Percentiles rank a stretch among this genome's conserved stretches.
phyloP scores from a whole-genome alignment of 2,329 filamentous ascomycete species.

The Eutypella sp. region DNA sequence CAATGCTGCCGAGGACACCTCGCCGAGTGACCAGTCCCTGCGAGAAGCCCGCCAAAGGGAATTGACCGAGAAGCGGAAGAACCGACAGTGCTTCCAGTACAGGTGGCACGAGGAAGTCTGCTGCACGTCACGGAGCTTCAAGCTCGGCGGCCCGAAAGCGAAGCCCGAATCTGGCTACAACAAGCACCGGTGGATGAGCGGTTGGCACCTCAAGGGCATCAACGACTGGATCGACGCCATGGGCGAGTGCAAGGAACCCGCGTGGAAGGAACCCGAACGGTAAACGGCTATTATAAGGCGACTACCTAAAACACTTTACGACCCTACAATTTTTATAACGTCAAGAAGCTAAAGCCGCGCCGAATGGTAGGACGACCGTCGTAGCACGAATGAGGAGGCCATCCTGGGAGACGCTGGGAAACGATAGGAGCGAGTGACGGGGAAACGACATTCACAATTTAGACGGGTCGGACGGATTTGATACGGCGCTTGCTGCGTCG shows the following conservation, averaged over 20 bases:
- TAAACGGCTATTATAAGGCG: neutral
- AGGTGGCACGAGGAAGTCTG: constrained; percentile 39
- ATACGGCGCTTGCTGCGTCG: no score
- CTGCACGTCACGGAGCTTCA: constrained; percentile 39
- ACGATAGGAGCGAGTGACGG: neutral
- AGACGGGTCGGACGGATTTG: no score
- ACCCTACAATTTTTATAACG: no score
- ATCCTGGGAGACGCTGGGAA: no score
- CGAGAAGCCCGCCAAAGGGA: constrained; percentile 16
- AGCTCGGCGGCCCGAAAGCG: constrained; percentile 35
- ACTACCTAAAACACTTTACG: no score
- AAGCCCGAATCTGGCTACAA: constrained; percentile 22
- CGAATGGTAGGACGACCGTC: no score
- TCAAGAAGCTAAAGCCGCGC: no score
- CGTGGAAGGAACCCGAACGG: constrained; percentile 33
- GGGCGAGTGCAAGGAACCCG: constrained; percentile 35
- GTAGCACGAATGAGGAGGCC: no score
- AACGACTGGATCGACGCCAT: constrained; percentile 41
- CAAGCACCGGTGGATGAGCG: constrained; percentile 34
- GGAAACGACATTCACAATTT: neutral
- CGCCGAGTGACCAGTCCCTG: constrained; percentile 16
- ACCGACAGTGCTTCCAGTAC: constrained; percentile 41
- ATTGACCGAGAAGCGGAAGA: constrained; percentile 27
- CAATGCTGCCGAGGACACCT: constrained; percentile 22
- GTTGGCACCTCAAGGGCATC: constrained; percentile 44